Conservation (phyloP, 2,329 filamentous ascomycete genomes). For the Zalaria sp. region DNA sequence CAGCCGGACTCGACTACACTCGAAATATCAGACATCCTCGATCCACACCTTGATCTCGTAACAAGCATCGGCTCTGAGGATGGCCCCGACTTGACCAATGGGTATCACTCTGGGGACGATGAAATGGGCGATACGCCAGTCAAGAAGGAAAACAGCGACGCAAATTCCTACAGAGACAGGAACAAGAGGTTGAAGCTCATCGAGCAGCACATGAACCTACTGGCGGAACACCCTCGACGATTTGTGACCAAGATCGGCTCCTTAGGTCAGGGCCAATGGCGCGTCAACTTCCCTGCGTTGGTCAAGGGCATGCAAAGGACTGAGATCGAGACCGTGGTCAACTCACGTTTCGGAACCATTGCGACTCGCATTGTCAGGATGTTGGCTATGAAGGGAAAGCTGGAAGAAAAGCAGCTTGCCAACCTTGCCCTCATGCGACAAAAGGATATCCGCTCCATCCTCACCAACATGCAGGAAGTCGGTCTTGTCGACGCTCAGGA, state of each 20-base stretch:
- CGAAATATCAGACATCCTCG: conserved; percentile 27
- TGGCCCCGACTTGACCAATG: conserved; percentile 1
- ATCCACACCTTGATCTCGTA: conserved; percentile 24
- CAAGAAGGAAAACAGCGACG: conserved; percentile 5
- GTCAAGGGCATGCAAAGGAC: conserved; percentile 56
- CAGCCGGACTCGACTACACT: conserved; percentile 23
- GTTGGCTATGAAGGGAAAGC: conserved; percentile 70
- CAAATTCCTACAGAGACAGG: conserved; percentile 20
- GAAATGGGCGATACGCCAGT: conserved; percentile 17
- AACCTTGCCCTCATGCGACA: conserved; percentile 72
- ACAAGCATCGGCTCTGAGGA: conserved; percentile 11
- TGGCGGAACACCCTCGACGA: conserved; percentile 53
- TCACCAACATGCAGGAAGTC: conserved; percentile 72
- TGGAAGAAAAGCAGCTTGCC: conserved; percentile 86
- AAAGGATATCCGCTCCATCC: conserved; percentile 68
- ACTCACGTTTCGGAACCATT: conserved; percentile 59
- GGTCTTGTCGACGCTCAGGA: conserved; percentile 89
- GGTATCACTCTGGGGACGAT: conserved; percentile 9
- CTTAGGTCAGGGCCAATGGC: conserved; percentile 59
- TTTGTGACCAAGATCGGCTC: conserved; percentile 57
- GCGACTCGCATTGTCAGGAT: conserved; percentile 77
- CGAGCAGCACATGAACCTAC: conserved; percentile 58
- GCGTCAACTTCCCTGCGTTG: conserved; percentile 65
- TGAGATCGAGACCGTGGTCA: conserved; percentile 71
- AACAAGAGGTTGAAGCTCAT: conserved; percentile 39